These are phyloP conservation scores for Polygonum maritimum DNA, from an alignment of 148 eudicot species.

Conservation along the genomic window DNA sequence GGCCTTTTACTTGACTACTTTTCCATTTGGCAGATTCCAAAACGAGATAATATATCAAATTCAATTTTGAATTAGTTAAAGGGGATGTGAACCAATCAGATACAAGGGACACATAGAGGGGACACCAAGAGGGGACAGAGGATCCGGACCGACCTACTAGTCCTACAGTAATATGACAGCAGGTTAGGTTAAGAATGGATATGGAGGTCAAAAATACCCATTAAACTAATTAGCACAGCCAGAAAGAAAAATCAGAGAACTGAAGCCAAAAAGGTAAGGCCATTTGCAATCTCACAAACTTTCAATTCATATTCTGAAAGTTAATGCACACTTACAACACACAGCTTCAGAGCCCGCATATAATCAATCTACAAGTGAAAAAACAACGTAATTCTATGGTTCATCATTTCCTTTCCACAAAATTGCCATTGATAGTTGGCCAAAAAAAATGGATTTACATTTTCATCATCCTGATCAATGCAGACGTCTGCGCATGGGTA, in stretches of 20 bases:
- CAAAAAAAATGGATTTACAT: not conserved
- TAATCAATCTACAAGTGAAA: not conserved
- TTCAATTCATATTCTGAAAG: not conserved
- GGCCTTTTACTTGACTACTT: too few relatives aligned
- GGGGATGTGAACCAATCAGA: too few relatives aligned
- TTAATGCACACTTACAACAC: conserved; percentile 1
- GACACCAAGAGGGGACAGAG: too few relatives aligned
- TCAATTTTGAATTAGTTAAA: too few relatives aligned
- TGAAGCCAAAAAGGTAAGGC: not conserved
- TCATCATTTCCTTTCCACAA: conserved; percentile 1
- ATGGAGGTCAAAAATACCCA: not conserved
- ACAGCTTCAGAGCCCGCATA: not conserved
- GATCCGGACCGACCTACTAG: too few relatives aligned
- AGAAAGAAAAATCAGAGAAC: not conserved
- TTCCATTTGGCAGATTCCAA: too few relatives aligned
- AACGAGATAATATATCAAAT: too few relatives aligned
- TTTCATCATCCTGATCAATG: conserved; percentile 4
- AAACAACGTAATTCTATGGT: not conserved
- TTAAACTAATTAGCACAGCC: not conserved
- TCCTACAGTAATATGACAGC: too few relatives aligned
- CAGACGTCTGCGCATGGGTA: not conserved
- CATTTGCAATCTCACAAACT: not conserved
- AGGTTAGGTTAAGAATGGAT: too few relatives aligned
- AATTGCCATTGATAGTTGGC: not conserved
- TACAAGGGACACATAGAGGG: too few relatives aligned